Percentiles rank a stretch among this genome's conserved stretches.
Conservation (phyloP, 78 protist species). For the slime mould (Dictyostelium discoideum) region DNA sequence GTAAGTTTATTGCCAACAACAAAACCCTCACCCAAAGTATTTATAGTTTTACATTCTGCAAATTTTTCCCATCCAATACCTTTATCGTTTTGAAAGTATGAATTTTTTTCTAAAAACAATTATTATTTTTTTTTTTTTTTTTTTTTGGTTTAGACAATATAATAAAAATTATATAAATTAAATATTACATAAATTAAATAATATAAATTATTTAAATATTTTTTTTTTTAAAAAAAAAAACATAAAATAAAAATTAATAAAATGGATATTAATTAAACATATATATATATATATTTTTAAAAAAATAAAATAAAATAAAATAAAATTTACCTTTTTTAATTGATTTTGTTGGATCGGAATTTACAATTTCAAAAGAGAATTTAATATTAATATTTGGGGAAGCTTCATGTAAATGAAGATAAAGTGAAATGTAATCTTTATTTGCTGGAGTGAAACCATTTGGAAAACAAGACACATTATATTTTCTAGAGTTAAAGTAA, state of each 20-base stretch:
- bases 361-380: constrained; percentile 10
- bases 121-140: no score
- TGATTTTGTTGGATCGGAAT: constrained; percentile 6
- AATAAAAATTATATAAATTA: no score
- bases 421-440: neutral
- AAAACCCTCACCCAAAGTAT: neutral
- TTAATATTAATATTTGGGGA: constrained; percentile 5
- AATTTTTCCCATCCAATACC: neutral
- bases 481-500: neutral
- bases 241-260: neutral
- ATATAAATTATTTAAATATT: no score
- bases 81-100: neutral
- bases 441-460: constrained; percentile 15
- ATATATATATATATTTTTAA: neutral
- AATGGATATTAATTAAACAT: no score
- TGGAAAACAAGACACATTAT: neutral
- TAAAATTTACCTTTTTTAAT: constrained; percentile 9
- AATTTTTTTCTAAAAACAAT: neutral
- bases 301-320: neutral
- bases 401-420: neutral
- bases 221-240: no score
- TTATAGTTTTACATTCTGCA: neutral
- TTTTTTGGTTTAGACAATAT: neutral
- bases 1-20: neutral
- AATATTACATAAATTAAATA: no score